A percentile compares a stretch with the other conserved stretches of the same genome.
These are phyloP conservation scores for Capsicum baccatum DNA, from an alignment of 257 asterid genomes.

Conservation along the genomic window DNA sequence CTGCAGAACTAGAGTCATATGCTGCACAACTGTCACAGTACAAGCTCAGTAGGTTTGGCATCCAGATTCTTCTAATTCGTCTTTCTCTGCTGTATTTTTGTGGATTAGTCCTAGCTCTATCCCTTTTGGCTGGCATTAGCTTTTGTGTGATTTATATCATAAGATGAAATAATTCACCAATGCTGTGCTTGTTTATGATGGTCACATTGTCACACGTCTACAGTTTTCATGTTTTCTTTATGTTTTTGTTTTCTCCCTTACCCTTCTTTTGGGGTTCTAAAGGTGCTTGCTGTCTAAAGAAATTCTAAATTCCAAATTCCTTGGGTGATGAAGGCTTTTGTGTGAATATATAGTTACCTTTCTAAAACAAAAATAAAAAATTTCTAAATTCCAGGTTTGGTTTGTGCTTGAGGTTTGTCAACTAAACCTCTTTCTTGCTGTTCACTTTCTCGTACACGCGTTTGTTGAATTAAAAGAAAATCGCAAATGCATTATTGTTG, in stretches of 20 bases:
- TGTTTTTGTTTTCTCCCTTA: neutral
- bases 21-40: constrained; percentile 70
- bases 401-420: neutral
- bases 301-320: neutral
- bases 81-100: neutral
- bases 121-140: neutral
- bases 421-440: neutral
- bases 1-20: constrained; percentile 69
- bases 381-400: neutral
- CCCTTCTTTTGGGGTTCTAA: neutral
- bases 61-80: constrained; percentile 36
- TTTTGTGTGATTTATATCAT: neutral
- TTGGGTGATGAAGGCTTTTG: no score
- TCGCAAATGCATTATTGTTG: neutral
- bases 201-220: neutral
- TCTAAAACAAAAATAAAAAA: neutral
- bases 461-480: neutral
- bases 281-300: neutral
- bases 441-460: neutral
- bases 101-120: neutral
- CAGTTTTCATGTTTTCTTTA: neutral
- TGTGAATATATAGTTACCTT: no score
- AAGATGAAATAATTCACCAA: neutral
- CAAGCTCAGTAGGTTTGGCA: constrained; percentile 78
- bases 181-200: neutral